phyloP scores from a whole-genome alignment of 2,329 filamentous ascomycete genomes.

The Venturia asperata region DNA sequence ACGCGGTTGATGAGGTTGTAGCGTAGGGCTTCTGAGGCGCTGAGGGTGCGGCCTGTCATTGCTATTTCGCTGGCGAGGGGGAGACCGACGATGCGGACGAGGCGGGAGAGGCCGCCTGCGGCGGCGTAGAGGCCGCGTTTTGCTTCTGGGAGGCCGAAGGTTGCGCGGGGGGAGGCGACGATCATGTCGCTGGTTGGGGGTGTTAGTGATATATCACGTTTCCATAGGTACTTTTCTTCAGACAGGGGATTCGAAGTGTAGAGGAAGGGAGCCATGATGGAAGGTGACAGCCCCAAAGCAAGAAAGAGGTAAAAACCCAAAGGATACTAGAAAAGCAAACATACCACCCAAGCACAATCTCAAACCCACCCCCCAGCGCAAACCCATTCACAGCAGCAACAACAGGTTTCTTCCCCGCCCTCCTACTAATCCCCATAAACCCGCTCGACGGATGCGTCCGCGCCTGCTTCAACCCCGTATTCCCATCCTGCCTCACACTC shows the following conservation, averaged over 20 bases:
- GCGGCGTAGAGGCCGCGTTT: constrained; percentile 48
- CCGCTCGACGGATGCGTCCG: constrained; percentile 37
- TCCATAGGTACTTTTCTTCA: too few relatives aligned
- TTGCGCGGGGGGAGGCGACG: constrained; percentile 45
- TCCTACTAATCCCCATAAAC: constrained; percentile 49
- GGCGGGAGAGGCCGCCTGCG: constrained; percentile 46
- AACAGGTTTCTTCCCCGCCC: constrained; percentile 53
- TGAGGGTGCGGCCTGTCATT: constrained; percentile 41
- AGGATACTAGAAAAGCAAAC: too few relatives aligned
- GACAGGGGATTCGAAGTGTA: too few relatives aligned
- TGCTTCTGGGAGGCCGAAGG: constrained; percentile 49
- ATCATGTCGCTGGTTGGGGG: constrained; percentile 45
- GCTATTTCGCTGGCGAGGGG: constrained; percentile 46
- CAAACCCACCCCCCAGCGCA: constrained; percentile 51
- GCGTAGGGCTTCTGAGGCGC: constrained; percentile 39
- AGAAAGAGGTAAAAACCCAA: too few relatives aligned
- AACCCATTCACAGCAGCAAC: constrained; percentile 55
- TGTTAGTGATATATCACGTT: too few relatives aligned
- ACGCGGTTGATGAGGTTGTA: constrained; percentile 39
- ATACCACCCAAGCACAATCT: constrained; percentile 50
- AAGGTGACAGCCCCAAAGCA: too few relatives aligned
- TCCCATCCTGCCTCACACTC: too few relatives aligned
- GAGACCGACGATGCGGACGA: constrained; percentile 44
- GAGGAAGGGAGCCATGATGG: too few relatives aligned
- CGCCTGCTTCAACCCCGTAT: constrained; percentile 3